Base-by-base conservation (phyloP, 176 grass and related monocot genomes). In the Melocanna baccifera region DNA sequence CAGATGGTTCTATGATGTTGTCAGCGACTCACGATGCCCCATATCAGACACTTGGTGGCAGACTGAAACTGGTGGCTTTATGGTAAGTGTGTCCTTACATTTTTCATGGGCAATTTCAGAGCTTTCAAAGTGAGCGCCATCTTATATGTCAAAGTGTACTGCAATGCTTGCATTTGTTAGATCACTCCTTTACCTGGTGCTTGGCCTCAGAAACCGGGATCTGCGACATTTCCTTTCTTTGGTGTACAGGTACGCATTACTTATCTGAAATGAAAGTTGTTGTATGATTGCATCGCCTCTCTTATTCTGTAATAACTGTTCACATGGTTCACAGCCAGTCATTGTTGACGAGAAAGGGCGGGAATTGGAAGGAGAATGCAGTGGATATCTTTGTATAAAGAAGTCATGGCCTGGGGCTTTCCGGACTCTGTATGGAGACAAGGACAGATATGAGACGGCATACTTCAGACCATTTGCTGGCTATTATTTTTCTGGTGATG, bases 41-140 rank as follows among this genome's bases (percentile, higher is more conserved):
- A 96, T 99, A 95, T 96, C 96, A 78, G 96, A 99, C 56, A 99
- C 96, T 57, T 99, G 93, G 96, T 99, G 96, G 96, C 96, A 99
- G 89, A 99, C 96, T 87, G 96, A 99, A 87, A 96, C 96, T 39
- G 96, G 96, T 73, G 96, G 96, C 63, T 96, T 99, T 86, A 99
- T 99, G 96, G 96, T 99, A 85, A 87, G 66, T 89, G 23, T 71
- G 34, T 69, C 36, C 69, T 79, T 68, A 63, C 39, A 50, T 32
- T 62, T 42, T 69, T 12, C 10, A 71, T 42, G 40, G 2, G 4
- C 12, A 34, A 53, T 25, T 61, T 84, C 12, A 6, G 62, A 81
- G 16, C 32, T 62, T 76, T 40, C 28, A 52, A 36, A 64, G 62
- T 76, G 19, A 62, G 22, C 66, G 11, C n/a, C 40, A 72, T 83